These are phyloP conservation scores for Malus sylvestris DNA, from an alignment of 306 rosid species.

Conservation along the genomic window DNA sequence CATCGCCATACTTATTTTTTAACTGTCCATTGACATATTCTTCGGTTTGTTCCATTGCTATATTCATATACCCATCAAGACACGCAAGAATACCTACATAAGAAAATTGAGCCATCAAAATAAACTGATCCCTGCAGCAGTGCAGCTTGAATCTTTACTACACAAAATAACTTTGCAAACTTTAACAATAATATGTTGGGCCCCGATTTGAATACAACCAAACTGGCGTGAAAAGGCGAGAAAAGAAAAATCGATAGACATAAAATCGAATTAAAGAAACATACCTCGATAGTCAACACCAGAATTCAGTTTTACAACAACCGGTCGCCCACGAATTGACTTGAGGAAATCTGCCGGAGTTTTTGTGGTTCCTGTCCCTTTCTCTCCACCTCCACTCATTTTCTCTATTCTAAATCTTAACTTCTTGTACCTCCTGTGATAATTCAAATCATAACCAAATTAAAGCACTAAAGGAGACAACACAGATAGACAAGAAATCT, in stretches of 20 bases:
- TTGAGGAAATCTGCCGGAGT: constrained; percentile 91
- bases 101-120: constrained; percentile 12
- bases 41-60: constrained; percentile 99
- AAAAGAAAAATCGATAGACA: background rate
- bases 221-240: background rate
- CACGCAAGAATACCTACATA: constrained; percentile 87
- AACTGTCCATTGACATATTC: constrained; percentile 90
- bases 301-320: constrained; percentile 86
- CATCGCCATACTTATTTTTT: constrained; percentile 94
- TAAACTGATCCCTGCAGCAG: background rate
- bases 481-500: background rate
- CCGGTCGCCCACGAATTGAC: constrained; percentile 90
- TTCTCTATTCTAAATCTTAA: constrained; percentile 1
- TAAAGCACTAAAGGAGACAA: background rate
- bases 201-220: background rate
- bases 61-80: constrained; percentile 96
- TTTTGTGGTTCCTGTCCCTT: constrained; percentile 61
- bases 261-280: background rate
- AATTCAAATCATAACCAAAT: background rate
- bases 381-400: constrained; percentile 65
- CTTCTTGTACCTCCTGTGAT: background rate
- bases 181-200: background rate
- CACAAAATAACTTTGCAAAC: background rate
- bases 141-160: background rate
- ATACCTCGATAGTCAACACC: constrained; percentile 90